Percentiles rank a stretch among this genome's conserved stretches.
phyloP scores from a whole-genome alignment of 73 alveolate genomes.

The Tetrahymena borealis region DNA sequence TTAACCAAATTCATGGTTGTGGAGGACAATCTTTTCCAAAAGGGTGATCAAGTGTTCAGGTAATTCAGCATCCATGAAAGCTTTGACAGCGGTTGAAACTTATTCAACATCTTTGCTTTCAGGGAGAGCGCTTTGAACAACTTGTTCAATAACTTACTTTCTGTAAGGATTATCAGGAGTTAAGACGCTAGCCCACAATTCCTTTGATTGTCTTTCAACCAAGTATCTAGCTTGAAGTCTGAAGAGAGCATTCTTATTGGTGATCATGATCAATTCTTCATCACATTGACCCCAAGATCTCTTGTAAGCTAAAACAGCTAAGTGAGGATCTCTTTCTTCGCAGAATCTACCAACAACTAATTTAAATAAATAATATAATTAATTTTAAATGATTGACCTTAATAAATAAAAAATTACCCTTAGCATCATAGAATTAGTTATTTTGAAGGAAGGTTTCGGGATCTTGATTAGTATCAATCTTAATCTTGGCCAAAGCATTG shows the following conservation, averaged over 20 bases:
- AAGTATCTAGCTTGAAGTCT: slow-evolving; percentile 97
- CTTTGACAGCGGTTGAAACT: slow-evolving; percentile 94
- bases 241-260: slow-evolving; percentile 97
- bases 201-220: slow-evolving; percentile 97
- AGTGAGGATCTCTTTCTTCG: slow-evolving; percentile 97
- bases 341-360: slow-evolving; percentile 96
- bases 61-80: slow-evolving; percentile 97
- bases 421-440: slow-evolving; percentile 97
- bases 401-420: slow-evolving; percentile 2
- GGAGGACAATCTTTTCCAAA: slow-evolving; percentile 98
- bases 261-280: slow-evolving; percentile 94
- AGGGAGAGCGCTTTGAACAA: slow-evolving; percentile 94
- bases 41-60: slow-evolving; percentile 97
- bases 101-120: slow-evolving; percentile 97
- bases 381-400: too few species aligned
- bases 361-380: too few species aligned
- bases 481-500: slow-evolving; percentile 96
- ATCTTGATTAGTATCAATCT: slow-evolving; percentile 90
- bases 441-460: slow-evolving; percentile 95
- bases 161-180: slow-evolving; percentile 93
- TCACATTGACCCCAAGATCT: slow-evolving; percentile 99
- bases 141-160: slow-evolving; percentile 96
- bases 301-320: slow-evolving; percentile 96
- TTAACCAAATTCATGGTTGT: slow-evolving; percentile 93
- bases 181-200: slow-evolving; percentile 97